phyloP scores from a whole-genome alignment of 345 rosid genomes.

The Salix udensis region DNA sequence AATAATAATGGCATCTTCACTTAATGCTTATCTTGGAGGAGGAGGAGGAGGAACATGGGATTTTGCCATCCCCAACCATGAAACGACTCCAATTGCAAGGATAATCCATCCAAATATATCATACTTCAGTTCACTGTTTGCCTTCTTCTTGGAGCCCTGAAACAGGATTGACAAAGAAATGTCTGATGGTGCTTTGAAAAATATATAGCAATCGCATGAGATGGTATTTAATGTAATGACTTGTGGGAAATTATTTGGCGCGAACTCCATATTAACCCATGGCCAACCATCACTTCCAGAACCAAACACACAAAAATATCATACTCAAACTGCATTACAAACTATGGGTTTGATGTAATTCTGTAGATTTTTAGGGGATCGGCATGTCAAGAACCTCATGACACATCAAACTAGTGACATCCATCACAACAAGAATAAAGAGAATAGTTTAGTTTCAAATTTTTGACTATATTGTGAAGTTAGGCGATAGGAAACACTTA shows the following conservation, averaged over 20 bases:
- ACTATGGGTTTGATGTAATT: background rate
- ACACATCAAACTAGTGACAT: background rate
- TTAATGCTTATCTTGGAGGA: conserved; percentile 32
- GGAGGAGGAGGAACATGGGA: conserved; percentile 19
- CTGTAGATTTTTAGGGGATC: background rate
- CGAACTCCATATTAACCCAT: background rate
- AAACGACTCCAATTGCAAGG: conserved; percentile 26
- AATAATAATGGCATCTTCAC: conserved; percentile 15
- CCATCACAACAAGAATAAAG: background rate
- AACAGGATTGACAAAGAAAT: background rate
- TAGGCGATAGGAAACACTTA: background rate
- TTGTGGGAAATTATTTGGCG: background rate
- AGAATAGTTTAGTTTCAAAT: background rate
- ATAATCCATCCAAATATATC: conserved; percentile 28
- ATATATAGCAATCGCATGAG: background rate
- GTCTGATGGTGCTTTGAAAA: background rate
- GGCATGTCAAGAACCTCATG: background rate
- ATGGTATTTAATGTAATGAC: background rate
- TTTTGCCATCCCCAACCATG: conserved; percentile 30
- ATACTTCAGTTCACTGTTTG: conserved; percentile 19
- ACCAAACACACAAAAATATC: background rate
- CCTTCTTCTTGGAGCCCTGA: conserved; percentile 28
- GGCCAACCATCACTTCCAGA: background rate
- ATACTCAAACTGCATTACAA: background rate
- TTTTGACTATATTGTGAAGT: background rate